Evolutionary conservation across 1,284 basidiomycete species (phyloP).

Genomic region (Vanrija pseudolonga): DNA sequence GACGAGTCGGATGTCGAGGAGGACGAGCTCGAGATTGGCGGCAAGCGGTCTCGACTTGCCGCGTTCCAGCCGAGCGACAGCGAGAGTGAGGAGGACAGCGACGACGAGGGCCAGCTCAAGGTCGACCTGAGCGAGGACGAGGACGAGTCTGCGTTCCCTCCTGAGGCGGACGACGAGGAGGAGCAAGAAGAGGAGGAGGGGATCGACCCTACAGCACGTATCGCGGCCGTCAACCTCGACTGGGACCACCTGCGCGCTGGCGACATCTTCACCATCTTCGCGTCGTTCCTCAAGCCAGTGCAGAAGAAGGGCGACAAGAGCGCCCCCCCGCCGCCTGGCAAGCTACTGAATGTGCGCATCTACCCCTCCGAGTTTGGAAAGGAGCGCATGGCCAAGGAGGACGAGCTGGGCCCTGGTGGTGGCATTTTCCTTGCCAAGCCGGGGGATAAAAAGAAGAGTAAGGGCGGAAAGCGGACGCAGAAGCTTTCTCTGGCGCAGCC

Average conservation of each 20-base stretch:
- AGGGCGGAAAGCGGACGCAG: slow-evolving; percentile 14
- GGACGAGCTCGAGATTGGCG: slow-evolving; percentile 53
- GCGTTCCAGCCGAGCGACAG: slow-evolving; percentile 39
- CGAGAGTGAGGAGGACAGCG: slow-evolving; percentile 37
- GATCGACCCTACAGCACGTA: slow-evolving; percentile 58
- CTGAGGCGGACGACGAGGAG: slow-evolving; percentile 35
- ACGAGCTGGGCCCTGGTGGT: slow-evolving; percentile 81
- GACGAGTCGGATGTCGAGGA: slow-evolving; percentile 46
- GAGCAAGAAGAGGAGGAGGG: slow-evolving; percentile 43
- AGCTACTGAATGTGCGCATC: slow-evolving; percentile 69
- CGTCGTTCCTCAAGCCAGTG: slow-evolving; percentile 65
- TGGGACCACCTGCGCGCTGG: slow-evolving; percentile 93
- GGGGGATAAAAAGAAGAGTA: slow-evolving; percentile 18
- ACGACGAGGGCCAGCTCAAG: slow-evolving; percentile 49
- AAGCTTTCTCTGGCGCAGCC: slow-evolving; percentile 12
- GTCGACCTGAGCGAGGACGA: slow-evolving; percentile 60
- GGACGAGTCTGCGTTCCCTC: slow-evolving; percentile 54
- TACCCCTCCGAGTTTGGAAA: slow-evolving; percentile 95
- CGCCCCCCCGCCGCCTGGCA: slow-evolving; percentile 54
- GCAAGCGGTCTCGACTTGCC: slow-evolving; percentile 55
- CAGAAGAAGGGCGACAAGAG: slow-evolving; percentile 17
- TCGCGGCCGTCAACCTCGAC: slow-evolving; percentile 94
- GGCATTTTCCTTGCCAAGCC: slow-evolving; percentile 63
- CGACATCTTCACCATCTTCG: slow-evolving; percentile 90
- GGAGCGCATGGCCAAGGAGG: slow-evolving; percentile 79